phyloP scores from a whole-genome alignment of 2,329 filamentous ascomycete genomes.

The Apiospora pterosperma region DNA sequence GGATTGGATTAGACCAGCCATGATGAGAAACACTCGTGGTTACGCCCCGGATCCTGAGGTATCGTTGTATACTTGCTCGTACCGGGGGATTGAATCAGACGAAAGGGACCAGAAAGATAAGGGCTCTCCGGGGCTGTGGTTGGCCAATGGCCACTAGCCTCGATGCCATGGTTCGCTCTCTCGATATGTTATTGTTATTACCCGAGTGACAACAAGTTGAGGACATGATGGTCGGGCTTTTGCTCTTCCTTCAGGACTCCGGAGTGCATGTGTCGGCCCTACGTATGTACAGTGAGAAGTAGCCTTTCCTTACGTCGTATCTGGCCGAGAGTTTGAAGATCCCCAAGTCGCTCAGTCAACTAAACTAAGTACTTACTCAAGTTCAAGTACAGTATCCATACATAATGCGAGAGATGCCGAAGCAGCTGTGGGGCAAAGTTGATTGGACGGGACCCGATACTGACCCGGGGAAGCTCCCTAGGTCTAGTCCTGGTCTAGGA shows the following conservation, averaged over 20 bases:
- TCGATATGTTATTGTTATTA: not conserved
- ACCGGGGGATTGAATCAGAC: not conserved
- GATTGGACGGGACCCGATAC: not conserved
- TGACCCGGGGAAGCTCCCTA: too few relatives aligned
- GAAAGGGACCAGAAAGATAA: not conserved
- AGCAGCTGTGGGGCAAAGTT: not conserved
- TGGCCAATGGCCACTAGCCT: not conserved
- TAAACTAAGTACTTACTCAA: too few relatives aligned
- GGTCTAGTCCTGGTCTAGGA: too few relatives aligned
- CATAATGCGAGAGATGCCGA: not conserved
- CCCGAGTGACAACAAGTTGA: not conserved
- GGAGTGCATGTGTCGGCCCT: not conserved
- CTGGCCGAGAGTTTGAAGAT: not conserved
- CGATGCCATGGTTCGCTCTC: not conserved
- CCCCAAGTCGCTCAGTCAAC: not conserved
- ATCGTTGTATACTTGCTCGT: not conserved
- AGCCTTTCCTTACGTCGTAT: not conserved
- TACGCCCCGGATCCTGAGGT: not conserved
- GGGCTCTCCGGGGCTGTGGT: not conserved
- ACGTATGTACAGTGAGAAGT: not conserved
- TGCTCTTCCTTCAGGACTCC: not conserved
- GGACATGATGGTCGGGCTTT: not conserved
- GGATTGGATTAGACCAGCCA: not conserved
- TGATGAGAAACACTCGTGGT: not conserved
- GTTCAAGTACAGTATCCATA: too few relatives aligned